Percentiles rank a stretch among this genome's conserved stretches.
Evolutionary conservation across 495 filamentous ascomycete genomes (phyloP).

Genomic region (Hypomontagnella submonticulosa): DNA sequence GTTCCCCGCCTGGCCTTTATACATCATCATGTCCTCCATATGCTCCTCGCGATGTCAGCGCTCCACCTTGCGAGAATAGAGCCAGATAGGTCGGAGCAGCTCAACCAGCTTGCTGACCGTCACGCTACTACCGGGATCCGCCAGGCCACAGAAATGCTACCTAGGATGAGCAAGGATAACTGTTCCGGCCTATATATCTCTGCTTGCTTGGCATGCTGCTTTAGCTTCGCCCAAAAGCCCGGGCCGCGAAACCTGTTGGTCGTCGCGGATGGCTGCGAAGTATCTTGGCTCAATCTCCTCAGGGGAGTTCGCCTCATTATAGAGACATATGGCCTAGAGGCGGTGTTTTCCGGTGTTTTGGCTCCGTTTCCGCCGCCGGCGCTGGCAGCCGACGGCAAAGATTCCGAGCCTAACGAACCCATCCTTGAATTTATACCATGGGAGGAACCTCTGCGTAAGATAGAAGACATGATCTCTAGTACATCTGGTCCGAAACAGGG

Average conservation of each 20-base stretch:
- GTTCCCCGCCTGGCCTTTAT: constrained; percentile 3
- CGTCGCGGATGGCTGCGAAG: not conserved
- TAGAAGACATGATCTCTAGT: not conserved
- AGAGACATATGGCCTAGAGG: not conserved
- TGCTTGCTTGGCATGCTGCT: not conserved
- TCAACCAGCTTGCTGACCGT: not conserved
- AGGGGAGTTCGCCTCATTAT: not conserved
- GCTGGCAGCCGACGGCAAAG: no score
- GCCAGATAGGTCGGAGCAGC: not conserved
- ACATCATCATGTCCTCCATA: constrained; percentile 6
- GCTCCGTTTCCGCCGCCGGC: not conserved
- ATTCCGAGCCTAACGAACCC: not conserved
- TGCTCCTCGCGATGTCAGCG: constrained; percentile 8
- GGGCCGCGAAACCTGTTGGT: not conserved
- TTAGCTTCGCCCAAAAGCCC: not conserved
- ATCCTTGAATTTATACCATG: not conserved
- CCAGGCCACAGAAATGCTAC: constrained; percentile 2
- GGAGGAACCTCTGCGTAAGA: not conserved
- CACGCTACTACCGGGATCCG: constrained; percentile 3
- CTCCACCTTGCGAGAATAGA: constrained; percentile 1
- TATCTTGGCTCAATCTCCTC: constrained; percentile 5
- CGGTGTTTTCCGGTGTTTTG: not conserved
- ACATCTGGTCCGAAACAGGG: not conserved
- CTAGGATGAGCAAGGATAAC: constrained; percentile 1
- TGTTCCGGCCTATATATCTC: constrained; percentile 30